phyloP scores from a whole-genome alignment of 306 rosid genomes.

The Ziziphus jujuba region DNA sequence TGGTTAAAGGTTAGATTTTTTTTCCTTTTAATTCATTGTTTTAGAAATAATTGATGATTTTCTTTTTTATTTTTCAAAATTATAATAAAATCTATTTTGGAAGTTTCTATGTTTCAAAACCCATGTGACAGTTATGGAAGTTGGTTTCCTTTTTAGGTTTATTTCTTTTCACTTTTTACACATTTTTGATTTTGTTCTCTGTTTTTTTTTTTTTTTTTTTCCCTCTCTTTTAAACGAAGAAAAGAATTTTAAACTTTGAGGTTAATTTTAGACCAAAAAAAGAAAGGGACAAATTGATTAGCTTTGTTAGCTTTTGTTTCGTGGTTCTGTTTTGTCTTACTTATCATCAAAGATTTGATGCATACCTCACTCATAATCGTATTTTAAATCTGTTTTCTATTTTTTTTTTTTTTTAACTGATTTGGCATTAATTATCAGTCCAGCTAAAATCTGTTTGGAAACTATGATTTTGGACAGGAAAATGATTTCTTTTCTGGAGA shows the following conservation, averaged over 20 bases:
- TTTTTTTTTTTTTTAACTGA: background rate
- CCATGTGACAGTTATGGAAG: constrained; percentile 50
- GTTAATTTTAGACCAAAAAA: background rate
- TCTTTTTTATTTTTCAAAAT: too few species aligned
- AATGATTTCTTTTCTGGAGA: constrained; percentile 74
- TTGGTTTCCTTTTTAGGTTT: constrained; percentile 14
- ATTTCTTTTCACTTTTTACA: background rate
- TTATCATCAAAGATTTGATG: background rate
- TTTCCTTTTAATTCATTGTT: background rate
- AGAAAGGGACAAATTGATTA: background rate
- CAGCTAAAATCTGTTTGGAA: constrained; percentile 17
- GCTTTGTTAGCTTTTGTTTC: constrained; percentile 26
- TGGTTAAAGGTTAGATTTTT: constrained; percentile 78
- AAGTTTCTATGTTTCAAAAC: constrained; percentile 26
- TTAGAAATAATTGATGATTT: too few species aligned
- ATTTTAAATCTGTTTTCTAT: background rate
- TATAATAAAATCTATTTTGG: background rate
- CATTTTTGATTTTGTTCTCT: background rate
- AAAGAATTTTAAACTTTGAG: background rate
- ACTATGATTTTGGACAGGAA: constrained; percentile 49
- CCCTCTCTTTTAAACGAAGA: background rate
- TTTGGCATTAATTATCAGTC: background rate
- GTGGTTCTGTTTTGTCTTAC: constrained; percentile 11
- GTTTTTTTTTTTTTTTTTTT: background rate
- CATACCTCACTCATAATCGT: background rate